Percentiles rank a stretch among this genome's conserved stretches.
phyloP scores from a whole-genome alignment of 192 early-diverging fungal genomes.

The Coemansia sp. region DNA sequence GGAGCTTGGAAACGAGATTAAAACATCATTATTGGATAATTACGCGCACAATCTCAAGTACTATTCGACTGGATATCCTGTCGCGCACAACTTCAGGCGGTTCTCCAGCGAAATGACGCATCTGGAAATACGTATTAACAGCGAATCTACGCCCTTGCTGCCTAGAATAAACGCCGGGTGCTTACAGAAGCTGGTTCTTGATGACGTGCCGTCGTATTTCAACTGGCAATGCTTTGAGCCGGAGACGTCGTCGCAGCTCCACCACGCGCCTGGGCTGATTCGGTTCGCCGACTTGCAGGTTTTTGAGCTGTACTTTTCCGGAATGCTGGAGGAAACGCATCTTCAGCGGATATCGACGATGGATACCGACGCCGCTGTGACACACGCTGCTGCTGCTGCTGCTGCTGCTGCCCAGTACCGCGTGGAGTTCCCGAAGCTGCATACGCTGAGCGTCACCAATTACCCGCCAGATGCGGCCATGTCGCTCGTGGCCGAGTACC shows the following conservation, averaged over 20 bases:
- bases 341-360: neutral
- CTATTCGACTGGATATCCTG: neutral
- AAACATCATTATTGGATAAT: neutral
- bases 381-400: neutral
- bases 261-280: neutral
- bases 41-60: neutral
- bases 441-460: neutral
- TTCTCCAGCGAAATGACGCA: conserved; percentile 1
- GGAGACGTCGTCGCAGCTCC: no score
- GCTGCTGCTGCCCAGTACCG: neutral
- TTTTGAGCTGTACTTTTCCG: neutral
- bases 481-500: conserved; percentile 7
- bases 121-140: neutral
- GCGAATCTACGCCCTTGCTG: neutral
- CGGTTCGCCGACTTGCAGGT: neutral
- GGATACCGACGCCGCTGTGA: neutral
- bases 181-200: neutral
- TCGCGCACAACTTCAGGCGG: neutral
- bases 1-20: neutral
- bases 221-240: neutral
- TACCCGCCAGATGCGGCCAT: neutral
- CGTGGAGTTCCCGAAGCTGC: neutral
- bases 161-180: neutral
- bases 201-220: neutral
- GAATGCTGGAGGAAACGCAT: neutral